A percentile compares a stretch with the other conserved stretches of the same genome.
Evolutionary conservation across 148 eudicot species (phyloP).

Genomic region (Chenopodium suecicum): DNA sequence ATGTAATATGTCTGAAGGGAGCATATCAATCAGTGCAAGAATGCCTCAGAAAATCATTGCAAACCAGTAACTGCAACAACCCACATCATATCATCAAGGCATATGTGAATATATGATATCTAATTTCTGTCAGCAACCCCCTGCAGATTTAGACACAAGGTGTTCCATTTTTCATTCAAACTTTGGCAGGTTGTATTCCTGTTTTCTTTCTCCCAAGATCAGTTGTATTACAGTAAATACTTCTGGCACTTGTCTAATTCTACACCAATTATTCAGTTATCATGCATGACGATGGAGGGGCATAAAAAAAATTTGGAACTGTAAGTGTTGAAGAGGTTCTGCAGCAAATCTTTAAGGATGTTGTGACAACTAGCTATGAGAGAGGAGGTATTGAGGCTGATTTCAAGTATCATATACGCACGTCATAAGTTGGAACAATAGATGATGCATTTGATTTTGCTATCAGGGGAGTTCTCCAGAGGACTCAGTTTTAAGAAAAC

Average conservation of each 20-base stretch:
- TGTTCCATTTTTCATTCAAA: conserved; percentile 38
- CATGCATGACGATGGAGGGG: conserved; percentile 21
- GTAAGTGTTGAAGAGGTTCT: conserved; percentile 25
- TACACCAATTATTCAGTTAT: conserved; percentile 34
- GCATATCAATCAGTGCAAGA: conserved; percentile 33
- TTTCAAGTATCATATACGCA: conserved; percentile 31
- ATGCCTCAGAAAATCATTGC: conserved; percentile 17
- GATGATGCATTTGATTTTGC: conserved; percentile 42
- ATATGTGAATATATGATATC: conserved; percentile 29
- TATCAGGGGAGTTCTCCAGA: conserved; percentile 24
- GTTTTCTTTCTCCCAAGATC: conserved; percentile 33
- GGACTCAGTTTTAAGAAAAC: conserved; percentile 17
- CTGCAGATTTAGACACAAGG: conserved; percentile 31
- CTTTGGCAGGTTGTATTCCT: conserved; percentile 44
- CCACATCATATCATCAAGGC: conserved; percentile 20
- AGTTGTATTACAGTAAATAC: conserved; percentile 31
- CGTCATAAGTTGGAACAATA: conserved; percentile 7
- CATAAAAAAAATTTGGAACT: conserved; percentile 4
- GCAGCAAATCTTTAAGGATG: conserved; percentile 15
- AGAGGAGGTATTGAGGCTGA: conserved; percentile 30
- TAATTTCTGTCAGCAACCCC: conserved; percentile 41
- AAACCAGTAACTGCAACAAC: conserved; percentile 23
- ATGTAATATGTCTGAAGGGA: conserved; percentile 11
- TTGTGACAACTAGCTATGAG: conserved; percentile 25
- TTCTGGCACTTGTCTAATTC: conserved; percentile 36